A percentile compares a stretch with the other conserved stretches of the same genome.
Conservation (phyloP, 1,139 yeast genomes). For the Candida sp. region DNA sequence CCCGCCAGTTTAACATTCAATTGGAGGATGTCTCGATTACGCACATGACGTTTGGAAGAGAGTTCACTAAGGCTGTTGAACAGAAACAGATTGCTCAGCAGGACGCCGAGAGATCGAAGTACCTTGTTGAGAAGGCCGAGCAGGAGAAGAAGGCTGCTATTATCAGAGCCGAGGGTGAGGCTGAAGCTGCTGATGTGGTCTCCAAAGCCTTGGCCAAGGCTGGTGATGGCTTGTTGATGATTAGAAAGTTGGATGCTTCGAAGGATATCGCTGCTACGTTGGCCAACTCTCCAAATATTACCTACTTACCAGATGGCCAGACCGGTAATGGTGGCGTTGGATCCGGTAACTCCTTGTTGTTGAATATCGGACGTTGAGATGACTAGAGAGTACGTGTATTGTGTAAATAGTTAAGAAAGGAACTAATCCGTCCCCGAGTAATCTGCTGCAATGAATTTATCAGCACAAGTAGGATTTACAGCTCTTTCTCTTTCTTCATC, state of each 20-base stretch:
- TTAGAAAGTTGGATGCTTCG: constrained; percentile 96
- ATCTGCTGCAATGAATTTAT: constrained; percentile 21
- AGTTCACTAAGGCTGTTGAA: constrained; percentile 98
- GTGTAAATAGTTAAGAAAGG: neutral
- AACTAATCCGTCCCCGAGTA: neutral
- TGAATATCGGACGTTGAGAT: constrained; percentile 42
- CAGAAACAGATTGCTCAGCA: constrained; percentile 99
- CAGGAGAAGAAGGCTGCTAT: constrained; percentile 96
- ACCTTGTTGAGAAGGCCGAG: constrained; percentile 94
- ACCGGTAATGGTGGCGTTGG: constrained; percentile 31
- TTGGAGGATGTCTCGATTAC: constrained; percentile 98
- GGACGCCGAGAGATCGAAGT: constrained; percentile 98
- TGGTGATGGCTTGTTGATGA: constrained; percentile 94
- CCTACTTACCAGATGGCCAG: constrained; percentile 80
- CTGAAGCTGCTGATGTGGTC: constrained; percentile 96
- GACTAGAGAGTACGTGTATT: neutral
- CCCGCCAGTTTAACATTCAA: constrained; percentile 86
- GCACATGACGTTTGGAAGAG: constrained; percentile 97
- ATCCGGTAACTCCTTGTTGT: constrained; percentile 40
- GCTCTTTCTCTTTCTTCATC: neutral
- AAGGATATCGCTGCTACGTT: constrained; percentile 93
- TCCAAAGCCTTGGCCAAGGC: constrained; percentile 93
- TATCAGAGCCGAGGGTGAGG: constrained; percentile 99
- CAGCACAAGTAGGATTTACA: constrained; percentile 10
- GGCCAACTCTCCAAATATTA: constrained; percentile 82